Evolutionary conservation across 345 rosid species (phyloP), one percentile per base, ranked within the genome.

Genomic region (Trapa incisa): DNA sequence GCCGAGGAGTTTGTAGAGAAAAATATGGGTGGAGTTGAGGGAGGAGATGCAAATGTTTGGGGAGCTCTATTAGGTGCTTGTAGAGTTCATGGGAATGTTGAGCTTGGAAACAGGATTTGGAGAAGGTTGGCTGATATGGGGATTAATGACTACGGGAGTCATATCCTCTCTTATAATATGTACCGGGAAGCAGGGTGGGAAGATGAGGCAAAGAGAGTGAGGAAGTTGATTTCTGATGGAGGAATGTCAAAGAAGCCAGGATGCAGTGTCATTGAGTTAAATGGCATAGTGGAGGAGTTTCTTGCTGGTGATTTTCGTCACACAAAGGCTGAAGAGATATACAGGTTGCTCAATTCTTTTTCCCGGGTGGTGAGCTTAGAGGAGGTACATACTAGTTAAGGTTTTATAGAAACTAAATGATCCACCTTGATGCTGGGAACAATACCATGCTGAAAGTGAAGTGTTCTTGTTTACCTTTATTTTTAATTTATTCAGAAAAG

Each of bases 31-130:
- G 81, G 78, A 54, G 60, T 78, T 14, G 70, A 64, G 52, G 68
- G 71, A 29, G 68, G 45, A 22, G 81, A 78, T 65, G 76, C 70
- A 13, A 75, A 75, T 16, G 79, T 78, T 54, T 78, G 81, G 81
- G 81, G 79, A 52, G 79, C 81, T 5, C 61, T 78, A 35, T 43
- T 78, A 42, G 56, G 76, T 39, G 72, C 81, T 0, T 78, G 81
- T 65, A 73, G 81, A 53, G 32, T 75, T 50, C 47, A 78, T 66
- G 74, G 74, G 22, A 75, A 78, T 64, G 74, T 75, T 58, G 81
- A 78, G 62, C 76, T 67, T 2, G 81, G 79, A 29, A 70, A 78
- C 74, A 75, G 81, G 54, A 70, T 75, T 13, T 78, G 81, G 81
- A 70, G 68, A 61, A 75, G 67, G 50, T 72, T 78, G 16, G 67